Conservation (phyloP, 2,329 filamentous ascomycete species). For the Sarocladium strictum region DNA sequence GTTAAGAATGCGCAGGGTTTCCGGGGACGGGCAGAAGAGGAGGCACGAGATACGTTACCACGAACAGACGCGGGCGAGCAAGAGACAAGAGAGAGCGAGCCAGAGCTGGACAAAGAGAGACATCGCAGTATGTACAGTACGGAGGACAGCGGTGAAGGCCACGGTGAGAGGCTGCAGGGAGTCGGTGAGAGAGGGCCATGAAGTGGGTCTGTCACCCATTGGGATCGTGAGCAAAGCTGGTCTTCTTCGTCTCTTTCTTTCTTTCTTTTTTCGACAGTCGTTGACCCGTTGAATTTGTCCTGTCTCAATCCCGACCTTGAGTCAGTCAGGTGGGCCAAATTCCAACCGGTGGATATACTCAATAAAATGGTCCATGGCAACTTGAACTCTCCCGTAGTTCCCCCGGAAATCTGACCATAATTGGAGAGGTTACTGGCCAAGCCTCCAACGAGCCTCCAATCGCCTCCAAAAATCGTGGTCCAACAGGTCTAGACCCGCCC, state of each 20-base stretch:
- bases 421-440: too few relatives aligned
- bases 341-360: too few relatives aligned
- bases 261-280: background rate
- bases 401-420: too few relatives aligned
- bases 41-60: background rate
- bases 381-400: too few relatives aligned
- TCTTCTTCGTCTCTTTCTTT: background rate
- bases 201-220: too few relatives aligned
- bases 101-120: background rate
- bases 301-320: too few relatives aligned
- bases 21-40: background rate
- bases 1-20: background rate
- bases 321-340: too few relatives aligned
- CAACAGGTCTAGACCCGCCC: too few relatives aligned
- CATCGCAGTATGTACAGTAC: background rate
- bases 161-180: background rate
- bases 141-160: background rate
- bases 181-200: background rate
- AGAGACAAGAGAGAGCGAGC: background rate
- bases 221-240: too few relatives aligned
- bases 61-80: background rate
- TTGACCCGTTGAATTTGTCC: background rate
- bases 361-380: too few relatives aligned
- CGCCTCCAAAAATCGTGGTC: too few relatives aligned
- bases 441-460: background rate